Evolutionary conservation across 2,329 filamentous ascomycete genomes (phyloP), one percentile per base, ranked within the genome.

Genomic region (Rhynchosporium secalis): DNA sequence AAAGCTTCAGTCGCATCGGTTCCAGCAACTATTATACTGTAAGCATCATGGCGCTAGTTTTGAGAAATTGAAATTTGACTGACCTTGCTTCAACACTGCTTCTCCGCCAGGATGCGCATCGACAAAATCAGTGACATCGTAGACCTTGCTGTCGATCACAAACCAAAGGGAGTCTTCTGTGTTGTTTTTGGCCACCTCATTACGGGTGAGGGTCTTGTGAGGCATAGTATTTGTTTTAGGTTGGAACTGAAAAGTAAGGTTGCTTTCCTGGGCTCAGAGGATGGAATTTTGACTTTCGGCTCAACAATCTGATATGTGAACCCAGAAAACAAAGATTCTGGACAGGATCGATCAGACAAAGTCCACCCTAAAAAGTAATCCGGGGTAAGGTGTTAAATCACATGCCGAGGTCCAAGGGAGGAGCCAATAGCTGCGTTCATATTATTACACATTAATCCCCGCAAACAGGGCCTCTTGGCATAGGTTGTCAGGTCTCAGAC

Each of bases 71-170:
- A 3, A 2, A 47, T 12, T 26, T 10, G 4, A 46, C 45, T 20
- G 12, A 41, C 56, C 56, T 76, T 96, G 91, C 59, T 84, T 82
- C 43, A 96, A 84, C 29, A 63, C 61, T 28, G 96, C 91, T 28
- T 66, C 56, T 20, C 68, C 64, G 69, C 91, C 91, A 0, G 92
- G 92, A 72, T 96, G 92, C 28, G 89, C 91, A 73, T 95, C 90
- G 69, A 92, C 76, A 75, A 96, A 96, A 68, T 96, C 91, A 64
- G 87, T 88, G 12, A 93, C 83, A 77, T 96, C 90, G 80, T 96
- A 96, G 73, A 96, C 90, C 71, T 87, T 89, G 77, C 89, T 86
- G 79, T 96, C 91, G 76, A 96, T 86, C 72, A 96, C 88, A 77
- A 90, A 89, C 88, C 91, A 93, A n/a, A 71, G 66, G 29, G 69